A percentile compares a stretch with the other conserved stretches of the same genome.
Conservation (phyloP, 1,284 basidiomycete genomes). For the Pyrrhoderma noxium region DNA sequence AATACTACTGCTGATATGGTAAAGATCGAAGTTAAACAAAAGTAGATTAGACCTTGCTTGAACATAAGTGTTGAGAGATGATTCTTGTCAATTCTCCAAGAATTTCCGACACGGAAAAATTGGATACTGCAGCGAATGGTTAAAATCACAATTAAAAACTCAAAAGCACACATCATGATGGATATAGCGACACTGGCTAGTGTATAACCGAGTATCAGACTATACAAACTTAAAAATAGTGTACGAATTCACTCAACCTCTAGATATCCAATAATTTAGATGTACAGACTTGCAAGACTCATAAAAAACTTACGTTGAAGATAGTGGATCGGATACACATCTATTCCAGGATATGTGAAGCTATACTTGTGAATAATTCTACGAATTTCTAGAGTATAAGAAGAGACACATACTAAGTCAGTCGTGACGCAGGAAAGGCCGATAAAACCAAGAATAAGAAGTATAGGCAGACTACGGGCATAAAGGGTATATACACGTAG, state of each 20-base stretch:
- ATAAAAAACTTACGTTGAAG: background rate
- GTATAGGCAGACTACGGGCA: constrained; percentile 23
- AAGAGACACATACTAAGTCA: constrained; percentile 26
- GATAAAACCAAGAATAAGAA: constrained; percentile 24
- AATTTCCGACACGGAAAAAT: constrained; percentile 22
- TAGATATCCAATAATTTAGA: no score
- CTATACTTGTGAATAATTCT: constrained; percentile 21
- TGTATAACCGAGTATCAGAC: no score
- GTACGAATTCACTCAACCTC: no score
- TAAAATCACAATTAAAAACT: constrained; percentile 24
- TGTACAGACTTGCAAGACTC: no score
- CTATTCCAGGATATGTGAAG: constrained; percentile 19
- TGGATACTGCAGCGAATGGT: constrained; percentile 28
- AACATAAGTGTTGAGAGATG: constrained; percentile 26
- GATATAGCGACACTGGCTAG: constrained; percentile 19
- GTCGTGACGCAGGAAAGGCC: constrained; percentile 26
- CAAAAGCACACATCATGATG: constrained; percentile 27
- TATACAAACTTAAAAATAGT: no score
- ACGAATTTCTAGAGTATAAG: background rate
- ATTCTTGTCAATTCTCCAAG: constrained; percentile 20
- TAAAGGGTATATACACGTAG: constrained; percentile 30
- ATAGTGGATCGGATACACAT: constrained; percentile 14
- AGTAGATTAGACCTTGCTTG: constrained; percentile 26
- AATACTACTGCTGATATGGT: constrained; percentile 4
- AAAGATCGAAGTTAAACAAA: constrained; percentile 1